These are phyloP conservation scores for Pelargonium fulgidum DNA, from an alignment of 441 rosid genomes.

Conservation along the genomic window DNA sequence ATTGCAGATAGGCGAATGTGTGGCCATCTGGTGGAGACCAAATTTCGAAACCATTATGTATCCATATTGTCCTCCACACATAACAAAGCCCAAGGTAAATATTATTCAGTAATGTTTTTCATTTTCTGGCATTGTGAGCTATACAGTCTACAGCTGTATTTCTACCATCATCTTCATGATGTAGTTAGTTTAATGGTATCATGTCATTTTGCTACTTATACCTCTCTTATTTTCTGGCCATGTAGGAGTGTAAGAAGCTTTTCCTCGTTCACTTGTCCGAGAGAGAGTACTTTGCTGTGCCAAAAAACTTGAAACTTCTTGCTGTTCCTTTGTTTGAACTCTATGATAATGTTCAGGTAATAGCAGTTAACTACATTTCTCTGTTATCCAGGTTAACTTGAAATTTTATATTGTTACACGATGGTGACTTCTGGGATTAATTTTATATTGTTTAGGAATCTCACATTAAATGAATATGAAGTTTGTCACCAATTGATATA, in stretches of 20 bases:
- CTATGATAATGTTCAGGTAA: conserved; percentile 94
- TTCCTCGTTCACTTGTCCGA: conserved; percentile 89
- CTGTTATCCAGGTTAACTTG: too few species aligned
- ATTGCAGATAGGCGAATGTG: conserved; percentile 85
- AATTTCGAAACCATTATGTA: conserved; percentile 96
- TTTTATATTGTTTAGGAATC: too few species aligned
- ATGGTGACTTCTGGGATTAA: too few species aligned
- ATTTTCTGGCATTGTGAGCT: background rate
- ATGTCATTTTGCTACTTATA: background rate
- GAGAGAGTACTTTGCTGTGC: conserved; percentile 96
- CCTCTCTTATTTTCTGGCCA: conserved; percentile 10
- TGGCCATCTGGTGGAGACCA: conserved; percentile 99
- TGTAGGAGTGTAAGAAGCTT: conserved; percentile 96
- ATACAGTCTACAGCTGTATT: conserved; percentile 9
- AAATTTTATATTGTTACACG: too few species aligned
- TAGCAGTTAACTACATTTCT: background rate
- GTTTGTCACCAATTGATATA: too few species aligned
- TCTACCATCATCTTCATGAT: background rate
- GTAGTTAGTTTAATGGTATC: conserved; percentile 6
- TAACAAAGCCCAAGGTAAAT: conserved; percentile 84
- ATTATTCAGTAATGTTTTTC: background rate
- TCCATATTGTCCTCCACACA: conserved; percentile 97
- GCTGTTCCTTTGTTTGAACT: conserved; percentile 97
- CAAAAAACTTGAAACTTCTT: conserved; percentile 90
- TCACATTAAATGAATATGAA: too few species aligned